These are phyloP conservation scores for Zasmidium citrigriseum DNA, from an alignment of 2,329 filamentous ascomycete species.

Conservation along the genomic window DNA sequence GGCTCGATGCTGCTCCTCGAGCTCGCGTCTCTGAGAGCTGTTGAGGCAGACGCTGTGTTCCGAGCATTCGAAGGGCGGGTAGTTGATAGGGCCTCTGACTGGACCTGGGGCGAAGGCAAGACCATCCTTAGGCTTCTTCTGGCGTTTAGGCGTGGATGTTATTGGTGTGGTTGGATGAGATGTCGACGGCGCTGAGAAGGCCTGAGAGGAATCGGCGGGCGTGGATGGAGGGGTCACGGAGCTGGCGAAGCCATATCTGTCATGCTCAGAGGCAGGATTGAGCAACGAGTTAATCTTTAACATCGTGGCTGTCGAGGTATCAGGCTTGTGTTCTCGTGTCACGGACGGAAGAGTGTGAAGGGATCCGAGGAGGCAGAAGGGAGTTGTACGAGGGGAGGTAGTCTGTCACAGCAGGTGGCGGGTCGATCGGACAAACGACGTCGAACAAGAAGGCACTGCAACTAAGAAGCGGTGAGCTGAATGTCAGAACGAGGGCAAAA, in stretches of 20 bases:
- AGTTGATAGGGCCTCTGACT: slow-evolving; percentile 69
- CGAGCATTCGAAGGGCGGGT: slow-evolving; percentile 67
- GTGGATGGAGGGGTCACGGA: slow-evolving; percentile 26
- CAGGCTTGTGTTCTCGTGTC: slow-evolving; percentile 17
- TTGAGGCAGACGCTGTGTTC: slow-evolving; percentile 42
- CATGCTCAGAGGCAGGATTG: slow-evolving; percentile 34
- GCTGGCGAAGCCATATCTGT: slow-evolving; percentile 19
- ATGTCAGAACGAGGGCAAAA: slow-evolving; percentile 1
- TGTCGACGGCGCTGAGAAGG: slow-evolving; percentile 15
- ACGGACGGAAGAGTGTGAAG: slow-evolving; percentile 15
- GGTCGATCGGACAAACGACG: slow-evolving; percentile 6
- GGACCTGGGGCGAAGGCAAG: slow-evolving; percentile 63
- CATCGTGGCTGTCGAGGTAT: slow-evolving; percentile 25
- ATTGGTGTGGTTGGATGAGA: slow-evolving; percentile 25
- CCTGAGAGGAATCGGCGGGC: slow-evolving; percentile 25
- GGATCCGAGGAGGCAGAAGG: slow-evolving; percentile 23
- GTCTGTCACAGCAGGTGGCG: slow-evolving; percentile 20
- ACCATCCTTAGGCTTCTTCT: slow-evolving; percentile 67
- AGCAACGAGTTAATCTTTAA: slow-evolving; percentile 46
- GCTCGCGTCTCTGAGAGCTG: slow-evolving; percentile 40
- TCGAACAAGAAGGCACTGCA: slow-evolving; percentile 8
- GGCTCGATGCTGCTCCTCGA: slow-evolving; percentile 59
- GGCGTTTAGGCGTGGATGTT: slow-evolving; percentile 35
- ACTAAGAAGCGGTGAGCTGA: slow-evolving; percentile 13
- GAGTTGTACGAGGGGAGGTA: slow-evolving; percentile 19